phyloP scores from a whole-genome alignment of 306 rosid genomes.

The Cicer cuneatum region DNA sequence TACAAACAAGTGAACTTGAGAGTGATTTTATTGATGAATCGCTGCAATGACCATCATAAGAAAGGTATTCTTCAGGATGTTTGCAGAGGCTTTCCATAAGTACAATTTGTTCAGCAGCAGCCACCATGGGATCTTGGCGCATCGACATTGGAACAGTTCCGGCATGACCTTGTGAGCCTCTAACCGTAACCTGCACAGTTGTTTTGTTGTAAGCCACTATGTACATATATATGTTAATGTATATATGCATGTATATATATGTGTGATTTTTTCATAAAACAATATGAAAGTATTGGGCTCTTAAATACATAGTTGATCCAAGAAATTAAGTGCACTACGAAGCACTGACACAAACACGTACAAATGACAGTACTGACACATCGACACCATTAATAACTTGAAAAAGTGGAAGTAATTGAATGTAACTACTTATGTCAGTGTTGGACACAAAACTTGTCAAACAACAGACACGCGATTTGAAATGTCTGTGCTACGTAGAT shows the following conservation, averaged over 20 bases:
- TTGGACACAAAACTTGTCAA: no score
- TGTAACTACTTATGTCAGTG: no score
- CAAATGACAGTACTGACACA: no score
- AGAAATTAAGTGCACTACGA: background rate
- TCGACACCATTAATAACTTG: no score
- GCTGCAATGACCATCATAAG: conserved; percentile 73
- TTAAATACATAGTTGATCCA: background rate
- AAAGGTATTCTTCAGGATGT: conserved; percentile 71
- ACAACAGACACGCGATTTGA: no score
- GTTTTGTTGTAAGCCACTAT: conserved; percentile 1
- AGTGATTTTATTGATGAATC: conserved; percentile 68
- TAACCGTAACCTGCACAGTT: conserved; percentile 75
- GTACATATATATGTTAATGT: background rate
- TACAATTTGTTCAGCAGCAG: conserved; percentile 82
- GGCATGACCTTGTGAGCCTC: conserved; percentile 95
- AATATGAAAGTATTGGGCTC: no score
- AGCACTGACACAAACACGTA: no score
- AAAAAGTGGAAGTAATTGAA: no score
- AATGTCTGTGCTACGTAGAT: background rate
- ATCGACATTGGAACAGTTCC: conserved; percentile 97
- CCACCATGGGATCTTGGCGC: conserved; percentile 94
- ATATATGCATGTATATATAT: background rate
- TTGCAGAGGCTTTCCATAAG: conserved; percentile 79
- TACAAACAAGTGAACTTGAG: conserved; percentile 89
- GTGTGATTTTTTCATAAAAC: no score